Base-by-base conservation (phyloP, 2,329 filamentous ascomycete genomes). In the Berkeleyomyces basicola region DNA sequence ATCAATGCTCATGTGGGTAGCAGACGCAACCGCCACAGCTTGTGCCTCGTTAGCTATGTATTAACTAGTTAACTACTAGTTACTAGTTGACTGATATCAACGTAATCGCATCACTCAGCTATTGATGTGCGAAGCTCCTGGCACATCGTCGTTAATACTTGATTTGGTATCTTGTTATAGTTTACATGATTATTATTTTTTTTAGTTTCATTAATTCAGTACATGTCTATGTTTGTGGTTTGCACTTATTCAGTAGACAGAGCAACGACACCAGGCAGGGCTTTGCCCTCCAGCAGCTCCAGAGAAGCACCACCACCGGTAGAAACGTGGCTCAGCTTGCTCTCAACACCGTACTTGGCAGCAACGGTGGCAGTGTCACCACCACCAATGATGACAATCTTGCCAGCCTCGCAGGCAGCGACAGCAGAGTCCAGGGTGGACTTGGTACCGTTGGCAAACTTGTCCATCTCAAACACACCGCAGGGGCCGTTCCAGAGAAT, bases 401-500 rank as follows among this genome's bases (percentile, higher is more conserved):
- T 91, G 74, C 90, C 91, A 66, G 78, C 82, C 75, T 88, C 79
- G 65, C 87, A 87, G 65, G 87, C 93, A 33, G 81, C 80, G 61
- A 97, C 90, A 61, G 86, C 91, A 63, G 90, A 89, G 71, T 96
- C 88, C 69, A 99, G 84, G 59, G 89, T 96, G 66, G 84, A 81
- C 83, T 96, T 95, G 71, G 93, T 99, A 70, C 90, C 93, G 66
- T 80, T 85, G 71, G 91, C 89, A 74, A 99, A 99, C 73, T 88
- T 86, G 66, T 96, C 89, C 72, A 97, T 87, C 82, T 99, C 93
- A 71, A 99, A 99, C 69, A 99, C 93, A 75, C 93, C 93, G 14
- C 92, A 85, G 62, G 93, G 93, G 63, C 93, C 93, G 80, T 99
- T 99, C 93, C 93, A 99, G 67, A 99, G 87, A 74, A 99, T 96